Base-by-base conservation (phyloP, 768 basidiomycete genomes). In the Sistotremastrum suecicum region DNA sequence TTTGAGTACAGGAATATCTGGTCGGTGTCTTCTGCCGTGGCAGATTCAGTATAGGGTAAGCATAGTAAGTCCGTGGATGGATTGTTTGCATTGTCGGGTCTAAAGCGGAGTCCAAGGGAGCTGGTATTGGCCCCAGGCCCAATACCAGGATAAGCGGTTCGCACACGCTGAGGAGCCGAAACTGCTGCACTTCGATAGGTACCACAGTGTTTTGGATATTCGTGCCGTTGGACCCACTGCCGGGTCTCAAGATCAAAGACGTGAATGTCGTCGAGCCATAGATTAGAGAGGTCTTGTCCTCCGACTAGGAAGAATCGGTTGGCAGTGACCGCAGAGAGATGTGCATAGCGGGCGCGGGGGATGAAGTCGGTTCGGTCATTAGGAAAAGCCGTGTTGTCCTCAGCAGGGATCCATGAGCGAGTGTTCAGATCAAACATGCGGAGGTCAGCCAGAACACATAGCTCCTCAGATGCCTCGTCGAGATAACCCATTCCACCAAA, bases 401-500 rank as follows among this genome's bases (percentile, higher is more conserved):
- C 8, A 6, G 66, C 55, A 5, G 82, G 76, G 20, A 87, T 61
- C 91, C 94, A 95, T 54, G 63, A 74, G 40, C 71, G 67, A 3
- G 76, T 69, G 5, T 69, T 56, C 48, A 92, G 70, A 63, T 95
- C 81, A 61, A 87, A 91, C 57, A 95, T 78, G 50, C 86, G 83
- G 38, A 97, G 79, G 59, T 97, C 95, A 56, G 84, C 84, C 46
- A 95, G 66, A n/a, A 97, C 94, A 50, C 83, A 86, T 30, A 91
- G 74, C 51, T 89, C 83, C 47, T 88, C 84, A 4, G 80, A 72
- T 1, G 80, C 73, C 51, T 83, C 75, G 7, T 78, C 72, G 55
- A 79, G 68, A 62, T 84, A 80, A 57, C 85, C 80, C 91, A 97
- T 95, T 7, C 94, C 92, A 12, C 94, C 94, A 57, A 97, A 97